Base-by-base conservation (phyloP, 129 eudicot genomes). In the Flaveria bidentis region DNA sequence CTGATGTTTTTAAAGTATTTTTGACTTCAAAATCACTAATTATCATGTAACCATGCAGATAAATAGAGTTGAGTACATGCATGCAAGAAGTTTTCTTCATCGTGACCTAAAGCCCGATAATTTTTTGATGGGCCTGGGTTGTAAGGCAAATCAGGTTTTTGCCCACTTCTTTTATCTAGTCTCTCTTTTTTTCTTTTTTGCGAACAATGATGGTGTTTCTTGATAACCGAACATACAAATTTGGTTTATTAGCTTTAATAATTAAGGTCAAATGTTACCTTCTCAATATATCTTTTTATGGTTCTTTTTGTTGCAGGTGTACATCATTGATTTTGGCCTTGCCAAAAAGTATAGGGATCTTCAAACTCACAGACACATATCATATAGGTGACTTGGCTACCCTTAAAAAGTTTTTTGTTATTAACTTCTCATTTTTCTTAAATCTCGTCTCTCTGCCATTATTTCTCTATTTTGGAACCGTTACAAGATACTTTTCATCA, bases 81-180 rank as follows among this genome's bases (percentile, higher is more conserved):
- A 95, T 62, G 87, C 99, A 64, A 91, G 94, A 72, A 96, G 99
- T 76, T 91, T 95, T 84, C 94, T 95, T 82, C 99, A 95, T 87
- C 97, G 99, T 16, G 99, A 95, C 77, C 91, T 95, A 76, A 95
- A 95, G 90, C 99, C 99, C 46, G 99, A 95, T 82, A 95, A 95
- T 84, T 95, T 95, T 78, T 80, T 95, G 73, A 95, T 95, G 97
- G 99, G 99, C 81, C 83, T 95, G 82, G 99, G 97, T 26, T 97
- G 99, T 82, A 95, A 89, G 82, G 99, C 97, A 65, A 95, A 95
- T 82, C 99, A 89, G 97, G 99, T 88, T 51, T 14, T 11, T 5
- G 67, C 15, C 42, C 44, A 25, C 53, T 49, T 33, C 11, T 1
- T 60, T 60, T 60, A 12, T 5, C 7, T 36, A 36, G 39, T 11